These are phyloP conservation scores for Gomphus sp. DNA, from an alignment of 1,284 basidiomycete genomes.

Conservation along the genomic window DNA sequence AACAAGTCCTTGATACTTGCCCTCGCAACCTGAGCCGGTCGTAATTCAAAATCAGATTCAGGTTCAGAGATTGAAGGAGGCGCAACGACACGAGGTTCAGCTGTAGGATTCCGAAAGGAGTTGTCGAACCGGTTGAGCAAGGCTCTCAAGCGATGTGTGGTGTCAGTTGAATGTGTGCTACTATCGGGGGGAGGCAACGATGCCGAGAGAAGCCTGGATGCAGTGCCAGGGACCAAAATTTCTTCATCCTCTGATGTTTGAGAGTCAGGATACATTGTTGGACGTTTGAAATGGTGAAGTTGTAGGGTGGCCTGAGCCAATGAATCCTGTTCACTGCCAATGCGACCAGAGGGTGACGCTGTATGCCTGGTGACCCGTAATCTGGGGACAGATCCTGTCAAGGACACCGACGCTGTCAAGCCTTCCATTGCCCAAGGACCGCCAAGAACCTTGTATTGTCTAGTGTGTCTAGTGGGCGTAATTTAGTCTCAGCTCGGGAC, in stretches of 20 bases:
- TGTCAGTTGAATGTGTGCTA: slow-evolving; percentile 3
- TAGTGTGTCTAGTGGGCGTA: background rate
- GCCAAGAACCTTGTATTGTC: background rate
- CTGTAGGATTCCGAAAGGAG: background rate
- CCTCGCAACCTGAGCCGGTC: slow-evolving; percentile 4
- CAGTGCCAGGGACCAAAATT: background rate
- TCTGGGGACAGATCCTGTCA: background rate
- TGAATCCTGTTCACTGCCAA: background rate
- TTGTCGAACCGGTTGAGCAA: slow-evolving; percentile 7
- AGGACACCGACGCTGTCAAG: slow-evolving; percentile 1
- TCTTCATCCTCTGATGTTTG: slow-evolving; percentile 8
- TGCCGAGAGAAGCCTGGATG: slow-evolving; percentile 6
- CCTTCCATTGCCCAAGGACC: background rate
- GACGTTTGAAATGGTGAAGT: background rate
- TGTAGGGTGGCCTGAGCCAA: background rate
- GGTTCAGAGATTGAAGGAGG: slow-evolving; percentile 7
- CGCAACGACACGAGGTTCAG: background rate
- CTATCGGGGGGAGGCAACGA: slow-evolving; percentile 6
- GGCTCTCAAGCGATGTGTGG: slow-evolving; percentile 6
- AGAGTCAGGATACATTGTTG: background rate
- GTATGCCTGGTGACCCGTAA: slow-evolving; percentile 2
- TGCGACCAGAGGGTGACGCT: background rate
- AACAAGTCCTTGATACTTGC: slow-evolving; percentile 7
- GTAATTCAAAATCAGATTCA: slow-evolving; percentile 7
- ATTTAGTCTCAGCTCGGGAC: slow-evolving; percentile 4